Evolutionary conservation across 306 rosid genomes (phyloP).

Genomic region (Trifolium pratense): DNA sequence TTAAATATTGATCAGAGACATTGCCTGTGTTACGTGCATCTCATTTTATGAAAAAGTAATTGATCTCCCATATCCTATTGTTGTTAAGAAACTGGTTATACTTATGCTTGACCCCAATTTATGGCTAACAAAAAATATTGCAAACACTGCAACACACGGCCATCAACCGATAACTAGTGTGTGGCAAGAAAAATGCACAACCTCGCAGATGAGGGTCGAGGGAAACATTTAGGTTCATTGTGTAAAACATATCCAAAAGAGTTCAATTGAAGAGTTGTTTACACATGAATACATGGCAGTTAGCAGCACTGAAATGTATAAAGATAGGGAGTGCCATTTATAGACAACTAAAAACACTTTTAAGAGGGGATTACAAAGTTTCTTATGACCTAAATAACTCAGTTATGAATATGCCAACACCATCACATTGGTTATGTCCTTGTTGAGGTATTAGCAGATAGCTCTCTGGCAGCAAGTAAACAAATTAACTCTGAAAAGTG

Average conservation of each 20-base stretch:
- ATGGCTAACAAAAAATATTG: no score
- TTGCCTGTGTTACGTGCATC: no score
- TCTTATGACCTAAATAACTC: slow-evolving; percentile 21
- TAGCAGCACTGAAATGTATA: slow-evolving; percentile 23
- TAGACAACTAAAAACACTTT: slow-evolving; percentile 15
- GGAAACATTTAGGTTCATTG: not conserved
- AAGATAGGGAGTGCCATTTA: slow-evolving; percentile 17
- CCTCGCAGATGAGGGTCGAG: not conserved
- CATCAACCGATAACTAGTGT: not conserved
- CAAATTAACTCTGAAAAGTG: slow-evolving; percentile 1
- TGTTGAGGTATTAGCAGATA: slow-evolving; percentile 20
- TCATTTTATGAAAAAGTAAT: no score
- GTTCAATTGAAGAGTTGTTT: slow-evolving; percentile 2
- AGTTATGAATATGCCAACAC: slow-evolving; percentile 9
- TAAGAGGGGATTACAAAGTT: not conserved
- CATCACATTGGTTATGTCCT: not conserved
- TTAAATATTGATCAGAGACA: no score
- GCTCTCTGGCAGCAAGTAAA: slow-evolving; percentile 15
- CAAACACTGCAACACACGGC: not conserved
- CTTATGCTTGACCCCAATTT: no score
- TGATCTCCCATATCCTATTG: no score
- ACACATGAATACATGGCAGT: slow-evolving; percentile 15
- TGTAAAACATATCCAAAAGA: not conserved
- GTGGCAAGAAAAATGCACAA: not conserved
- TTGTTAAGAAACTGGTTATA: no score